Base-by-base conservation (phyloP, 2,329 filamentous ascomycete genomes). In the Monilinia polystroma region DNA sequence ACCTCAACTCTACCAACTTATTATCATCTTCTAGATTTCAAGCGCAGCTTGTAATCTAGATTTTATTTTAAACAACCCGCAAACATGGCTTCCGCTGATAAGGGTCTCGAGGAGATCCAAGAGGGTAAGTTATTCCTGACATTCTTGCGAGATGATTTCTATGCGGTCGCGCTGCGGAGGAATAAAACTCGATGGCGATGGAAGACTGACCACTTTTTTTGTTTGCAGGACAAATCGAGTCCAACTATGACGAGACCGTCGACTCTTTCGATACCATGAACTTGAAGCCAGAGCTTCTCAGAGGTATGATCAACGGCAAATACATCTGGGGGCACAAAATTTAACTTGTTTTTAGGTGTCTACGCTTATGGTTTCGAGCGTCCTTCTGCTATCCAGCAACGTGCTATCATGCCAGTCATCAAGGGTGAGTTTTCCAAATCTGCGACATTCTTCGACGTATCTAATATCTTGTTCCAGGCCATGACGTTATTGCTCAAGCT, bases 281-380 rank as follows among this genome's bases (percentile, higher is more conserved):
- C 84, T 88, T 99, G 78, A 97, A 96, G 88, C 80, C 92, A 73
- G 95, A 99, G 86, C 91, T 99, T 79, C 92, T 99, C 80, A 93
- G 95, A 84, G 95, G 87, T 89, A 85, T 82, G 85, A 84, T 70
- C 52, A 69, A 54, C 67, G 43, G 57, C 69, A 59, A 64, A 63
- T 38, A 68, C 38, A 62, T 47, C 65, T 23, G 23, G 59, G 41
- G 38, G 67, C 52, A 54, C 23, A 66, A 58, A 59, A 63, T 55
- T 69, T 75, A 74, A 74, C 70, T 68, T 20, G 38, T 29, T 56
- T 70, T 18, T 56, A 77, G 90, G 88, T 85, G 92, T 99, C 81
- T 99, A 98, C 82, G 95, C 95, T 80, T 99, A 99, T 82, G 95
- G 95, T 91, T 99, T 99, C 85, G 95, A 99, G 89, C 93, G 95